These are phyloP conservation scores for Juglanconis juglandina DNA, from an alignment of 2,329 filamentous ascomycete species.

Conservation along the genomic window DNA sequence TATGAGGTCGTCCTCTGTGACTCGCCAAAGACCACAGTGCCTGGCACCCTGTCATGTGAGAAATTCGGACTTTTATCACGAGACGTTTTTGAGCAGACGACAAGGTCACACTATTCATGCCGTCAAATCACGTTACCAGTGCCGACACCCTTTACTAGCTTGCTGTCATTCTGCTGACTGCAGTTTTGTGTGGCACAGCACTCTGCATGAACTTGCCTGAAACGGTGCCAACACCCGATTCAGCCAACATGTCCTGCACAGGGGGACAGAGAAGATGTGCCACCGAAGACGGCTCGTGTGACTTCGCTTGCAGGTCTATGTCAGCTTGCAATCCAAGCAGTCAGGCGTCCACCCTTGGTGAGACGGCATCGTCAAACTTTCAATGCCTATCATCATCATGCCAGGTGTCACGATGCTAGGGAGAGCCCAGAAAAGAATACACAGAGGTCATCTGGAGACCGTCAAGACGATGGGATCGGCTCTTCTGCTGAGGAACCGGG, in stretches of 20 bases:
- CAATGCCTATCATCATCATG: not conserved
- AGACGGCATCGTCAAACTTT: not conserved
- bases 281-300: not conserved
- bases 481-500: too few species aligned
- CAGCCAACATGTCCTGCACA: not conserved
- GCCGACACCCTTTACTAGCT: not conserved
- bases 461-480: not conserved
- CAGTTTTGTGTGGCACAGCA: not conserved
- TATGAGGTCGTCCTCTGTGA: not conserved
- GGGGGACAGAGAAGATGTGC: not conserved
- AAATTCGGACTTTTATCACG: too few species aligned
- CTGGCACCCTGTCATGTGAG: too few species aligned
- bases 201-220: not conserved
- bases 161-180: not conserved
- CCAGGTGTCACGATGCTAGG: not conserved
- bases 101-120: too few species aligned
- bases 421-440: not conserved
- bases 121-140: too few species aligned
- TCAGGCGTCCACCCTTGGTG: not conserved
- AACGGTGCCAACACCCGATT: not conserved
- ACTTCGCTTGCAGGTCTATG: not conserved
- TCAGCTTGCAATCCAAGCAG: not conserved
- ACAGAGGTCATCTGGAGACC: not conserved
- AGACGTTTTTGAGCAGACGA: too few species aligned
- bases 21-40: too few species aligned